phyloP scores from a whole-genome alignment of 352 stramenopile genomes.

The Pythium aristosporum region DNA sequence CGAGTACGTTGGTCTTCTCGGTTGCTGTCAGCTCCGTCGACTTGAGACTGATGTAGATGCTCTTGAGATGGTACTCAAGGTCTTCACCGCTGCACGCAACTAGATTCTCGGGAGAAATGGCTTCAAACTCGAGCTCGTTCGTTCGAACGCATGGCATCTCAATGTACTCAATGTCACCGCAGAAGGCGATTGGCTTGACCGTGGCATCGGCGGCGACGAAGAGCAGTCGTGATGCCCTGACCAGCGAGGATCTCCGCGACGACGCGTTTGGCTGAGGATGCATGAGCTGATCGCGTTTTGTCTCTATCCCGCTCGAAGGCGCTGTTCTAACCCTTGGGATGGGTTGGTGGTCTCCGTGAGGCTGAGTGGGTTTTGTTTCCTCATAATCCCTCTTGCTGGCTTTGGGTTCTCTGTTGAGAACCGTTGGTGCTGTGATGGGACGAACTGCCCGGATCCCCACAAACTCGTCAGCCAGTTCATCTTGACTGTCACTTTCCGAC shows the following conservation, averaged over 20 bases:
- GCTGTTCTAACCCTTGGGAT: background rate
- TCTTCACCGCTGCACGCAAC: constrained; percentile 44
- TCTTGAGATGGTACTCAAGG: constrained; percentile 71
- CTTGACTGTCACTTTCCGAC: constrained; percentile 7
- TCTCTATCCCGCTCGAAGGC: background rate
- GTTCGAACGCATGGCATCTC: constrained; percentile 27
- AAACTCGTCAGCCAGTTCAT: background rate
- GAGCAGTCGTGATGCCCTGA: constrained; percentile 35
- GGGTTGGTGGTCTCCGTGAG: too few relatives aligned
- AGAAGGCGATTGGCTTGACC: constrained; percentile 64
- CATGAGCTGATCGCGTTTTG: background rate
- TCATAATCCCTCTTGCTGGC: too few relatives aligned
- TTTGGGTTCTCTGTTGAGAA: background rate
- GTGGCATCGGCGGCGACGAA: constrained; percentile 55
- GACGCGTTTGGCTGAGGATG: background rate
- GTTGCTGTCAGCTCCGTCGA: constrained; percentile 14
- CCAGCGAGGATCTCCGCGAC: background rate
- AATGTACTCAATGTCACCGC: constrained; percentile 46
- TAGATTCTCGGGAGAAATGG: constrained; percentile 37
- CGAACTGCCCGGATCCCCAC: constrained; percentile 8
- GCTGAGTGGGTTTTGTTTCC: too few relatives aligned
- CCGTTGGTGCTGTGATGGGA: constrained; percentile 23
- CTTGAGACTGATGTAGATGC: constrained; percentile 74
- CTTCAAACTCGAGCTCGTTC: constrained; percentile 41
- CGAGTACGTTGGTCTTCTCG: constrained; percentile 51